phyloP scores from a whole-genome alignment of 202 grass and related monocot genomes.

The Digitaria exilis region DNA sequence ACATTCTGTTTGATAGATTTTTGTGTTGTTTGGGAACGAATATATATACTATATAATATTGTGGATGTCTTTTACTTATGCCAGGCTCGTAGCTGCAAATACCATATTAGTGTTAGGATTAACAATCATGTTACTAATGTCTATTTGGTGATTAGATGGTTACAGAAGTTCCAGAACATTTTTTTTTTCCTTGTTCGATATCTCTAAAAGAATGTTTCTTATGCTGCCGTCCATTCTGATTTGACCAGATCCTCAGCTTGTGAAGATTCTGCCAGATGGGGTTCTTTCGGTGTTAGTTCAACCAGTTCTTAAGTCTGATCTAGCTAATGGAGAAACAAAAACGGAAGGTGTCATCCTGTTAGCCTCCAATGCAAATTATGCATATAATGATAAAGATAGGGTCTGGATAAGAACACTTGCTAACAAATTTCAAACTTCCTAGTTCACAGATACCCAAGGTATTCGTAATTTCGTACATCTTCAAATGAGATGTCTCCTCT shows the following conservation, averaged over 20 bases:
- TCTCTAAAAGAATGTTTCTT: conserved; percentile 7
- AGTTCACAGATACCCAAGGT: conserved; percentile 36
- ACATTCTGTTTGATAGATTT: not conserved
- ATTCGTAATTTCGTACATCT: conserved; percentile 11
- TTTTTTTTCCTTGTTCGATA: conserved; percentile 20
- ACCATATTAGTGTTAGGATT: not conserved
- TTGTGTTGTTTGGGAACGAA: not conserved
- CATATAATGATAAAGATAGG: conserved; percentile 90
- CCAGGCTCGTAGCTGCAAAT: not conserved
- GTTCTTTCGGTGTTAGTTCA: conserved; percentile 67
- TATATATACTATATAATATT: conserved; percentile 1
- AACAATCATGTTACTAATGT: not conserved
- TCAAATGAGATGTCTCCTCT: conserved; percentile 5
- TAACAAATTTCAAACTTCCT: conserved; percentile 61
- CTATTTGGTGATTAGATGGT: not conserved
- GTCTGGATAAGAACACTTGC: conserved; percentile 82
- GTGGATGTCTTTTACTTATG: conserved; percentile 15
- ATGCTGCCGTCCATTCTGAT: conserved; percentile 18
- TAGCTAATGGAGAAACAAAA: conserved; percentile 37
- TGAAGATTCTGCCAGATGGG: conserved; percentile 67
- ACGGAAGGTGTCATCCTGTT: conserved; percentile 68
- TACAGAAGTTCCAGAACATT: conserved; percentile 14
- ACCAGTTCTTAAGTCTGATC: conserved; percentile 48
- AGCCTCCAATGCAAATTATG: conserved; percentile 84
- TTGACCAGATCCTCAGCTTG: conserved; percentile 59